Conservation (phyloP, 1,284 basidiomycete genomes). For the Laetiporus sulphureus region DNA sequence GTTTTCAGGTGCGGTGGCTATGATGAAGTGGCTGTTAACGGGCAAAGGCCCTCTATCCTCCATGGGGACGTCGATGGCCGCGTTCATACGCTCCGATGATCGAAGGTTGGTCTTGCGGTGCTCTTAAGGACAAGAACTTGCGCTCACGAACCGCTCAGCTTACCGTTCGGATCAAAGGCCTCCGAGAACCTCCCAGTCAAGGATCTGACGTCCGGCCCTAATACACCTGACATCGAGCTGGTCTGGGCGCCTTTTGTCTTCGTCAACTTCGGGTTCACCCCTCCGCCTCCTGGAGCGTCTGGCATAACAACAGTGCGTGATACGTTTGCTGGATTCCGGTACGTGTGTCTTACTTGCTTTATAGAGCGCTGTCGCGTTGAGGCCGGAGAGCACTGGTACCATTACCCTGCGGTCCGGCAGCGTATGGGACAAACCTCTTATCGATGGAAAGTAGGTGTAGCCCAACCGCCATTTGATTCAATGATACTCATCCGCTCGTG, state of each 20-base stretch:
- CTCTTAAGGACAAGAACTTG: too few relatives aligned
- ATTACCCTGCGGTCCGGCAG: constrained; percentile 33
- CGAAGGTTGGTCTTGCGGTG: constrained; percentile 42
- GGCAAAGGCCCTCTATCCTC: constrained; percentile 44
- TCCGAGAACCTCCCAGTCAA: constrained; percentile 33
- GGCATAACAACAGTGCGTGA: too few relatives aligned
- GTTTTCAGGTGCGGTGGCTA: neutral
- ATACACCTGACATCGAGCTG: constrained; percentile 59
- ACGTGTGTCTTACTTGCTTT: too few relatives aligned
- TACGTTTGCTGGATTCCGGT: too few relatives aligned
- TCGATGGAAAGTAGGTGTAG: constrained; percentile 35
- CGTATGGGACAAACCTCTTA: constrained; percentile 34
- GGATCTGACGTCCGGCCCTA: constrained; percentile 48
- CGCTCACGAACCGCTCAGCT: too few relatives aligned
- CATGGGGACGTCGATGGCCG: constrained; percentile 46
- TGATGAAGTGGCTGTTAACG: constrained; percentile 35
- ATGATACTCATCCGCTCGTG: neutral
- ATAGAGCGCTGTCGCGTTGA: constrained; percentile 11
- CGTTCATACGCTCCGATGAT: constrained; percentile 53
- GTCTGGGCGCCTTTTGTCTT: constrained; percentile 41
- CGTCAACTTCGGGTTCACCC: constrained; percentile 23
- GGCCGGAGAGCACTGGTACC: constrained; percentile 38
- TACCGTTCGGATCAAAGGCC: too few relatives aligned
- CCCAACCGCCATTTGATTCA: neutral
- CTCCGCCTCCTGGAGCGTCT: too few relatives aligned